phyloP scores from a whole-genome alignment of 2,329 filamentous ascomycete species.

The Phialocephala subalpina region DNA sequence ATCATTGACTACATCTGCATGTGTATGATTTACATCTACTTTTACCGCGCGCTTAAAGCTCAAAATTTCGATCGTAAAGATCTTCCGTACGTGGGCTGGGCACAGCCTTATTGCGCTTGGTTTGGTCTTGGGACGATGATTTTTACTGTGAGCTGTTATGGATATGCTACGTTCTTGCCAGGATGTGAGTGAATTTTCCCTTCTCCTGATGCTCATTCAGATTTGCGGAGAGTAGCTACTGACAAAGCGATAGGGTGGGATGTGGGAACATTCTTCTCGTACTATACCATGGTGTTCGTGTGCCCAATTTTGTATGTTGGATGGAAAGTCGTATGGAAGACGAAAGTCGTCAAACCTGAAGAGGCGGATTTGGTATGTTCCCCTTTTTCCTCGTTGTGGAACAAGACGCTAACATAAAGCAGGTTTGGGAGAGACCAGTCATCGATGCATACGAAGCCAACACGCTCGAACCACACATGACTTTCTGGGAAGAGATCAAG shows the following conservation, averaged over 20 bases:
- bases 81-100: constrained; percentile 67
- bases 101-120: constrained; percentile 72
- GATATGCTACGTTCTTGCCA: constrained; percentile 77
- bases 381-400: not conserved
- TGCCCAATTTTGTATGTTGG: constrained; percentile 65
- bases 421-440: constrained; percentile 36
- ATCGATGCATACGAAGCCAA: constrained; percentile 40
- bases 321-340: constrained; percentile 75
- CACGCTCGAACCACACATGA: constrained; percentile 27
- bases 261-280: constrained; percentile 72
- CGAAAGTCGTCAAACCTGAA: constrained; percentile 54
- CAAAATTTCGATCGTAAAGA: constrained; percentile 71
- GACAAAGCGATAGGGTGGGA: constrained; percentile 59
- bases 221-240: not conserved
- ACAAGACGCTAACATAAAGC: not conserved
- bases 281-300: constrained; percentile 73
- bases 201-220: not conserved
- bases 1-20: constrained; percentile 76
- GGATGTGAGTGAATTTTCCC: constrained; percentile 43
- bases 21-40: constrained; percentile 74
- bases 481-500: constrained; percentile 36
- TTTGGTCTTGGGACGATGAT: constrained; percentile 66
- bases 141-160: constrained; percentile 75
- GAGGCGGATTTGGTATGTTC: constrained; percentile 59
- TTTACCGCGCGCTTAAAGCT: constrained; percentile 70